Evolutionary conservation across 352 stramenopile genomes (phyloP), one percentile per base, ranked within the genome.

Genomic region (Peronospora belbahrii): DNA sequence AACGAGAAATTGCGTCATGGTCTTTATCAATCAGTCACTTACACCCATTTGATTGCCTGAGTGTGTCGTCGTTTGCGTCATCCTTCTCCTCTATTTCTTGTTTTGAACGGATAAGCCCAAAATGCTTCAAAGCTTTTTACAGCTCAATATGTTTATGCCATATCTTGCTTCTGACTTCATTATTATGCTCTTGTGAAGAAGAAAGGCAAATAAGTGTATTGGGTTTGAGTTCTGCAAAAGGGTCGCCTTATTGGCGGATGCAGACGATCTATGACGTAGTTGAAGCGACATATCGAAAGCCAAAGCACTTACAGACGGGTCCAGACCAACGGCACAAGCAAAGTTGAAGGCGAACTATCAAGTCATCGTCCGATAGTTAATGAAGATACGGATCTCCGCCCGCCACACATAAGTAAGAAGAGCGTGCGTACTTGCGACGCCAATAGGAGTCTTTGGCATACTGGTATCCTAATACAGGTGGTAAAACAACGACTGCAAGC

Each of bases 401-500:
- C 20, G 36, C 51, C 13, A 59, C 45, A 7, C 54, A 49, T 35
- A 65, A 45, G 53, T 65, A 74, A 14, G 70, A 73, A 14, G 59
- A 43, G 13, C 53, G 60, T 37, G 63, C 52, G 36, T 74, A 72
- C 39, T 62, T 71, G 34, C 65, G 59, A 14, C 57, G 55, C 11
- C 71, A 67, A 17, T 66, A 73, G 23, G 63, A 59, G 32, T 72
- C 59, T 36, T 77, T 83, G 24, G 52, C 57, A 46, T 74, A 74
- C 45, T 85, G 69, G 45, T 69, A 80, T 8, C 73, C 67, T 15
- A 92, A 22, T n/a, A 88, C 47, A 10, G 80, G 74, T 2, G 80
- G 80, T 20, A 87, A 37, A 20, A 88, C 71, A 13, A 88, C 71
- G 8, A 81, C 65, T 2, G 77, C 80, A 36, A 92, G 48, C 15